phyloP scores from a whole-genome alignment of 1,139 yeast genomes.

The Zygoascus sp. region DNA sequence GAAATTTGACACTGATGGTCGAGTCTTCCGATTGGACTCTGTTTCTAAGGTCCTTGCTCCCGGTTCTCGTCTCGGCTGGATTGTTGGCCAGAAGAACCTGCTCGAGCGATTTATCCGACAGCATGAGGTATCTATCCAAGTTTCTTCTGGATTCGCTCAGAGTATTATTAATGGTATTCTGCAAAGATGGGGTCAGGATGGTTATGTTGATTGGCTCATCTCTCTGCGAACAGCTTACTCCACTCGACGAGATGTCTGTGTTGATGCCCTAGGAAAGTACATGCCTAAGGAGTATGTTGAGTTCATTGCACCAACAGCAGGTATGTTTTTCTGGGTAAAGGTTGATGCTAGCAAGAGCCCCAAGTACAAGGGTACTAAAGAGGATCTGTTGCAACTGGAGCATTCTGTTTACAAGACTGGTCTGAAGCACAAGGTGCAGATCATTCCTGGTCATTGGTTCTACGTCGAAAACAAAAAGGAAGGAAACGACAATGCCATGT shows the following conservation, averaged over 20 bases:
- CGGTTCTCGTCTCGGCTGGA: slow-evolving; percentile 88
- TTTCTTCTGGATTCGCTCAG: slow-evolving; percentile 79
- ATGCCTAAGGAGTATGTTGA: slow-evolving; percentile 56
- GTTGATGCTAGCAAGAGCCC: slow-evolving; percentile 81
- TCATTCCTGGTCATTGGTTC: slow-evolving; percentile 94
- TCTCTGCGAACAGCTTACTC: slow-evolving; percentile 80
- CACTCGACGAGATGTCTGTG: slow-evolving; percentile 69
- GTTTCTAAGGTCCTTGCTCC: slow-evolving; percentile 93
- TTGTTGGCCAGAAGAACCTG: slow-evolving; percentile 64
- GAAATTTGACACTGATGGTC: slow-evolving; percentile 77
- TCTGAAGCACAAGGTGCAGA: slow-evolving; percentile 59
- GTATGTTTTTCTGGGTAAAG: slow-evolving; percentile 84
- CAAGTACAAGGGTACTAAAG: slow-evolving; percentile 48
- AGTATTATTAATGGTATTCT: slow-evolving; percentile 59
- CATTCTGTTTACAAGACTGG: slow-evolving; percentile 58
- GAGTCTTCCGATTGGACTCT: slow-evolving; percentile 87
- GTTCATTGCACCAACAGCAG: slow-evolving; percentile 76
- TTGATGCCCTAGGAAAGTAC: slow-evolving; percentile 57
- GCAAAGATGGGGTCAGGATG: slow-evolving; percentile 69
- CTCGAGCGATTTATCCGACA: slow-evolving; percentile 66
- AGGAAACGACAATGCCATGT: slow-evolving; percentile 47
- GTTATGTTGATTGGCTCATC: slow-evolving; percentile 83
- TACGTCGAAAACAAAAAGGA: slow-evolving; percentile 42
- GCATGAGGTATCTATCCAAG: slow-evolving; percentile 80
- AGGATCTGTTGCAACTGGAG: slow-evolving; percentile 62